These are phyloP conservation scores for Plectosphaerella plurivora DNA, from an alignment of 2,329 filamentous ascomycete species.

Conservation along the genomic window DNA sequence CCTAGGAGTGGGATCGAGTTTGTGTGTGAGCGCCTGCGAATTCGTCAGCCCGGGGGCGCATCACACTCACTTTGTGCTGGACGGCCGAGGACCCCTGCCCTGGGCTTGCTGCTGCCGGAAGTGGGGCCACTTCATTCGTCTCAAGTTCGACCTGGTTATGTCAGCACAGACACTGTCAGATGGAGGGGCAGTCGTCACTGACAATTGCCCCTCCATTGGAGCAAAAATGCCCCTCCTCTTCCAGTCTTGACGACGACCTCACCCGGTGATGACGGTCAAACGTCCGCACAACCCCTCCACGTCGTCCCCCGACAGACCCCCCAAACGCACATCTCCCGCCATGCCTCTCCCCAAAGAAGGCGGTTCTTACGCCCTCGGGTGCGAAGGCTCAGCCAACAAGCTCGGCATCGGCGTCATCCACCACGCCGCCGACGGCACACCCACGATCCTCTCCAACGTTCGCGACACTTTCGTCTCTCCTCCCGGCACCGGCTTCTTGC, in stretches of 20 bases:
- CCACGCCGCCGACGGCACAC: slow-evolving; percentile 56
- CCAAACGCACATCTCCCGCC: slow-evolving; percentile 11
- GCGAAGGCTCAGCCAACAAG: slow-evolving; percentile 96
- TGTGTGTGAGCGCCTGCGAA: too few species aligned
- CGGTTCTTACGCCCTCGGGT: slow-evolving; percentile 50
- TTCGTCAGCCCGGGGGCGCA: too few species aligned
- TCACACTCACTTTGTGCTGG: too few species aligned
- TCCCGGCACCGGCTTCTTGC: slow-evolving; percentile 89
- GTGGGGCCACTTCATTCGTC: too few species aligned
- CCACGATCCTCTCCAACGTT: slow-evolving; percentile 82
- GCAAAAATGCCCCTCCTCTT: not conserved
- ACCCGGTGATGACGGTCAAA: too few species aligned
- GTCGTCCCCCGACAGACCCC: not conserved
- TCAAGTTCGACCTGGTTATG: too few species aligned
- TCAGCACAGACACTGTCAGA: too few species aligned
- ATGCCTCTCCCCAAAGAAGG: slow-evolving; percentile 25
- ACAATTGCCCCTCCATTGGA: not conserved
- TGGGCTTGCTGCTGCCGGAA: too few species aligned
- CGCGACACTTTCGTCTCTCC: slow-evolving; percentile 91
- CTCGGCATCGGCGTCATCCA: slow-evolving; percentile 89
- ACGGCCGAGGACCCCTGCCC: too few species aligned
- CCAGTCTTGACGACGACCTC: too few species aligned
- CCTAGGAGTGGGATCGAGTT: too few species aligned
- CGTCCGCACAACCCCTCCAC: not conserved
- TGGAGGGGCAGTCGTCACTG: too few species aligned